These are phyloP conservation scores for Carallia pectinifolia DNA, from an alignment of 345 rosid species.

Conservation along the genomic window DNA sequence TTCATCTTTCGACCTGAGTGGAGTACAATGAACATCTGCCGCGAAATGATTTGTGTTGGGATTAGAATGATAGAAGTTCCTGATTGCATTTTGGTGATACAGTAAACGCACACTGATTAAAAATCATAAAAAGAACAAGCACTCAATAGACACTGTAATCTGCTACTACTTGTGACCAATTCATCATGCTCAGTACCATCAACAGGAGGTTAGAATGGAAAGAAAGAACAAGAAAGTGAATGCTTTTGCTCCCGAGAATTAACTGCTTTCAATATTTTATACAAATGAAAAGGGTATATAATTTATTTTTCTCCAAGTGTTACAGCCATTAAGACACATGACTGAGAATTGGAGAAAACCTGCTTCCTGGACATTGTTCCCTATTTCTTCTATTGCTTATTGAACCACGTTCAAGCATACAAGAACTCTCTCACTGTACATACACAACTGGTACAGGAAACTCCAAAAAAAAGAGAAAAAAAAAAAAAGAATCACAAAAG, in stretches of 20 bases:
- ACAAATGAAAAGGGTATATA: slow-evolving; percentile 7
- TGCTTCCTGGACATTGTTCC: slow-evolving; percentile 5
- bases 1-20: neutral
- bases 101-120: no score
- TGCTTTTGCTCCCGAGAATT: neutral
- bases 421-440: slow-evolving; percentile 37
- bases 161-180: no score
- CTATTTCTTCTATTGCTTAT: slow-evolving; percentile 3
- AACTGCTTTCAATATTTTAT: neutral
- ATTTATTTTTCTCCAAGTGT: neutral
- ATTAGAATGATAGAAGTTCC: no score
- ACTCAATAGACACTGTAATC: no score
- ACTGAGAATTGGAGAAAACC: neutral
- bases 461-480: neutral
- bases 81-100: no score
- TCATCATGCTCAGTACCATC: no score
- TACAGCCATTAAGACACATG: slow-evolving; percentile 16
- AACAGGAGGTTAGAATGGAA: neutral
- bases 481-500: neutral
- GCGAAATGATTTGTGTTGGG: neutral
- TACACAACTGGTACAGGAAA: slow-evolving; percentile 20
- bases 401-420: slow-evolving; percentile 3
- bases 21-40: neutral
- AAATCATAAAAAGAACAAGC: no score
- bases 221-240: neutral